Evolutionary conservation across 768 basidiomycete genomes (phyloP), one percentile per base, ranked within the genome.

Genomic region (Psilocybe subaeruginosa): DNA sequence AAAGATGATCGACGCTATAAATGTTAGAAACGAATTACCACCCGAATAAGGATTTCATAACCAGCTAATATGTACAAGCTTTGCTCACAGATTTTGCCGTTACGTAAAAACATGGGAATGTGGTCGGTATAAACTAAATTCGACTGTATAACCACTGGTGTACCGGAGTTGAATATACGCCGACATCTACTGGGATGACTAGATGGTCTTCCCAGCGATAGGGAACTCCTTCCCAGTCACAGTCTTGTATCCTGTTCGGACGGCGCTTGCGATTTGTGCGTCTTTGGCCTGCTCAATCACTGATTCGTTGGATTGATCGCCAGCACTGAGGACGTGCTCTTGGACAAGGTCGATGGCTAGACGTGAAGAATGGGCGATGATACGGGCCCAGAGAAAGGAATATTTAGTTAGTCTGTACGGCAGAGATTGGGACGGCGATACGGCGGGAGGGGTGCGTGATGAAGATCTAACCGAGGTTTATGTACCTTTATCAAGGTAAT

Each of bases 201-300:
- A 35, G 6, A 11, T 7, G 8, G 39, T 45, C 45, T 43, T 43
- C 33, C n/a, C n/a, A 3, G n/a, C 9, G 58, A 53, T 46, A 9
- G 60, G 55, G 19, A 61, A 51, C 33, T 61, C 50, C 41, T 61
- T 69, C 8, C 72, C 73, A 7, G 72, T 67, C 11, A 64, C 56
- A 41, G 43, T 66, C 66, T 72, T 67, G 64, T 67, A 73, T 37
- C 54, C 46, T 6, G 39, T 27, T 16, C 72, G 67, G 52, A 74
- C 70, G n/a, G 66, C 64, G 56, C 68, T 64, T 37, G 68, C 66
- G 61, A 74, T 72, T 62, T 68, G 60, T 57, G 70, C 63, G 60
- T 75, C 74, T 57, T 74, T 75, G 53, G 63, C 51, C 60, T 76
- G 70, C 66, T 74, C 74, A 41, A 64, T 45, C 1, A 70, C 71